Conservation (phyloP, 352 stramenopile genomes). For the Globisporangium radiosum region DNA sequence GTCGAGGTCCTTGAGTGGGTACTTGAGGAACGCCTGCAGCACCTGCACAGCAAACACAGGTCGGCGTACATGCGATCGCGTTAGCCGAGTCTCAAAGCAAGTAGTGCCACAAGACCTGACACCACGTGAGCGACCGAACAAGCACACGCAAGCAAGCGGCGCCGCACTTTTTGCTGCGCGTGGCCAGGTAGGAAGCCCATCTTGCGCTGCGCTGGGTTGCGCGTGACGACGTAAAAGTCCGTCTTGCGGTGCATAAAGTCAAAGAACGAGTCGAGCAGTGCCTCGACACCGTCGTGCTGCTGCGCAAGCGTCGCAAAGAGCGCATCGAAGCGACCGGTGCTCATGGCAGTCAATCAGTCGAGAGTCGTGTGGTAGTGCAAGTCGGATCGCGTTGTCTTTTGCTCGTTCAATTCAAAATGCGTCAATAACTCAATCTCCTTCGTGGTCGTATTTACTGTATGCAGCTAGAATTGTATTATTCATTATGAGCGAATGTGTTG, state of each 20-base stretch:
- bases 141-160: constrained; percentile 4
- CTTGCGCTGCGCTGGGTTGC: constrained; percentile 30
- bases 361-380: too few relatives aligned
- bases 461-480: too few relatives aligned
- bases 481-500: too few relatives aligned
- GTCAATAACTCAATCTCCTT: too few relatives aligned
- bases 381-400: neutral
- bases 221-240: constrained; percentile 92
- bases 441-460: too few relatives aligned
- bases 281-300: constrained; percentile 92
- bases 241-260: constrained; percentile 97
- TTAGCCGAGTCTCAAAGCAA: too few relatives aligned
- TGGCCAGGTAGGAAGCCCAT: constrained; percentile 66
- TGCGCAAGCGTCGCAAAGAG: constrained; percentile 94
- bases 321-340: constrained; percentile 39
- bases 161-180: constrained; percentile 43
- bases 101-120: too few relatives aligned
- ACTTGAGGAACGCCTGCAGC: constrained; percentile 56
- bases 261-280: constrained; percentile 96
- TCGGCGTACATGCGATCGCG: too few relatives aligned
- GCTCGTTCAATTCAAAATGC: constrained; percentile 1
- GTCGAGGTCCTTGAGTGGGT: constrained; percentile 54
- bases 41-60: constrained; percentile 20
- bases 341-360: constrained; percentile 16
- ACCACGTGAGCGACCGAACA: too few relatives aligned